A percentile compares a stretch with the other conserved stretches of the same genome.
Evolutionary conservation across 2,329 filamentous ascomycete species (phyloP).

Genomic region (Teratosphaeriaceae sp.): DNA sequence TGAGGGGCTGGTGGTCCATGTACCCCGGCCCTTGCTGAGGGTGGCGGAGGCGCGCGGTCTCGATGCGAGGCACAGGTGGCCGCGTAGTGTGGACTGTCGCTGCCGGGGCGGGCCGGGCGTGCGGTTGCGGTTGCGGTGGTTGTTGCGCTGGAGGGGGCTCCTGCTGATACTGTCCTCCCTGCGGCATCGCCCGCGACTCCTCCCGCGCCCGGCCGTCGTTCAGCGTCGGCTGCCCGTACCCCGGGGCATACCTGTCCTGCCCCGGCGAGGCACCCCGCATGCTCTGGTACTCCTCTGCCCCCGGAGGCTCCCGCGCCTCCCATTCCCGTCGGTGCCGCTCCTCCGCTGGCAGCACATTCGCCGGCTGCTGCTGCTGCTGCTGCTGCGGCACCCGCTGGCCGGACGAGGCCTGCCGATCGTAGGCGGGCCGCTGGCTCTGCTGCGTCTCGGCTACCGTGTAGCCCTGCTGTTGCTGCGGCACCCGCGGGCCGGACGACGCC

Average conservation of each 20-base stretch:
- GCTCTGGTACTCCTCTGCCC: too few species aligned
- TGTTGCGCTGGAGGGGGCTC: background rate
- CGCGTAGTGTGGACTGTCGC: background rate
- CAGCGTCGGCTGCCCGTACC: background rate
- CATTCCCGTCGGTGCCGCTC: background rate
- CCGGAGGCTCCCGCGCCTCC: too few species aligned
- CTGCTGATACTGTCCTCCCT: background rate
- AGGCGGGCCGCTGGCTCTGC: background rate
- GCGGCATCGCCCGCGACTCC: background rate
- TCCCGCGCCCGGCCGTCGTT: background rate
- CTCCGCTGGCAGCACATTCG: too few species aligned
- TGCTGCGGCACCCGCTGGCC: slow-evolving; percentile 2
- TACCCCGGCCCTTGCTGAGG: slow-evolving; percentile 1
- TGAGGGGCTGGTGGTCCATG: slow-evolving; percentile 8
- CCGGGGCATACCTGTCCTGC: background rate
- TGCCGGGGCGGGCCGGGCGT: too few species aligned
- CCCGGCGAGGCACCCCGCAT: too few species aligned
- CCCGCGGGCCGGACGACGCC: slow-evolving; percentile 15
- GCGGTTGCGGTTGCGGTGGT: background rate
- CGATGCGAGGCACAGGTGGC: background rate
- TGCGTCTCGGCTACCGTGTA: background rate
- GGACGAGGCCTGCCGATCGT: slow-evolving; percentile 3
- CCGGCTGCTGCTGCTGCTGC: too few species aligned
- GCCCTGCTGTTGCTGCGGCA: background rate
- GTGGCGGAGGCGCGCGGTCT: background rate